Percentiles rank a stretch among this genome's conserved stretches.
These are phyloP conservation scores for Yamadazyma siamensis DNA, from an alignment of 1,139 yeast species.

Conservation along the genomic window DNA sequence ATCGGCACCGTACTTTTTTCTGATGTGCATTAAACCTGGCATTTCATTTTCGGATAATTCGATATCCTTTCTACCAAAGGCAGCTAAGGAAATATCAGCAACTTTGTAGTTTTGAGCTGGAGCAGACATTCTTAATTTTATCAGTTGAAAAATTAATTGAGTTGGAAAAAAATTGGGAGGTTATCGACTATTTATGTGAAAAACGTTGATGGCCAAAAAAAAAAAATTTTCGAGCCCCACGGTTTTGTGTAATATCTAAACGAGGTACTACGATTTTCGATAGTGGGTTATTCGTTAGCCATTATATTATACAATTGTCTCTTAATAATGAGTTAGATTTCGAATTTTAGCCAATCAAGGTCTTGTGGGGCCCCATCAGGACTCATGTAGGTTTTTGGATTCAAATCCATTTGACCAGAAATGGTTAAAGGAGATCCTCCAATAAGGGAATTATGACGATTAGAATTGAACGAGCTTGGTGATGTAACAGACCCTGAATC, in stretches of 20 bases:
- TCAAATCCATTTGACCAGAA: slow-evolving; percentile 7
- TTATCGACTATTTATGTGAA: not conserved
- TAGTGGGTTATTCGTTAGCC: too few species aligned
- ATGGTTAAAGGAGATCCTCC: slow-evolving; percentile 11
- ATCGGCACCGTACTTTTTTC: slow-evolving; percentile 84
- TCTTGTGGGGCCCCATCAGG: slow-evolving; percentile 19
- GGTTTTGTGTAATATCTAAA: slow-evolving; percentile 5
- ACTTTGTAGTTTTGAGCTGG: slow-evolving; percentile 72
- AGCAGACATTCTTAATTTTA: slow-evolving; percentile 20
- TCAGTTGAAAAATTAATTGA: slow-evolving; percentile 1
- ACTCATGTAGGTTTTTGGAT: slow-evolving; percentile 6
- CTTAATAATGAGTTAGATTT: slow-evolving; percentile 19
- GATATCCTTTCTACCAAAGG: slow-evolving; percentile 99
- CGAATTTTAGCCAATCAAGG: slow-evolving; percentile 49
- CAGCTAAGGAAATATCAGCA: slow-evolving; percentile 98
- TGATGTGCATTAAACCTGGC: slow-evolving; percentile 99
- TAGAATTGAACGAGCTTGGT: slow-evolving; percentile 11
- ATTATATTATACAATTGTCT: slow-evolving; percentile 9
- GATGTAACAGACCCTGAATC: slow-evolving; percentile 10
- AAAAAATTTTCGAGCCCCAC: slow-evolving; percentile 5
- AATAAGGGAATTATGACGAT: slow-evolving; percentile 8
- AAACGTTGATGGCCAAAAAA: too few species aligned
- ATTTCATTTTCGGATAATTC: slow-evolving; percentile 99
- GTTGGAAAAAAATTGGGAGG: slow-evolving; percentile 1
- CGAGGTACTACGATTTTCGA: too few species aligned